A percentile compares a stretch with the other conserved stretches of the same genome.
phyloP scores from a whole-genome alignment of 768 basidiomycete genomes.

The Phaeolepiota aurea region DNA sequence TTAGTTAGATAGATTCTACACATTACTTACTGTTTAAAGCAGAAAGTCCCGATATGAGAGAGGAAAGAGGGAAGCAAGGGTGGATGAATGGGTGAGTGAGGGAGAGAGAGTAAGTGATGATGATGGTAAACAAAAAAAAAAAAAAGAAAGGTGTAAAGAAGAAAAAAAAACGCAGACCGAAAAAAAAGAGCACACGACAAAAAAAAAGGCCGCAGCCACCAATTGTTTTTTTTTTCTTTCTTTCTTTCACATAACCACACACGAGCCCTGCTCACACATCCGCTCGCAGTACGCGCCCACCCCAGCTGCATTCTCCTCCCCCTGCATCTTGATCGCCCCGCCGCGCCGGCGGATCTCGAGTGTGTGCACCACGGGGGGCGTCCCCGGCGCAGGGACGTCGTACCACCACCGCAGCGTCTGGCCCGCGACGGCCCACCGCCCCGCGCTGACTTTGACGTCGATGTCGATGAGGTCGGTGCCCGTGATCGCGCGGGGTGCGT shows the following conservation, averaged over 20 bases:
- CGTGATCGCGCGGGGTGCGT: conserved; percentile 8
- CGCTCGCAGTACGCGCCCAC: conserved; percentile 5
- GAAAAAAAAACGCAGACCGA: not conserved
- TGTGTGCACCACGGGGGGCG: conserved; percentile 23
- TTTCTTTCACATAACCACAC: conserved; percentile 7
- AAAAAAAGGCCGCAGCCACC: no score
- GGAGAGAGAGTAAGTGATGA: not conserved
- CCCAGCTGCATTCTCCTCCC: conserved; percentile 4
- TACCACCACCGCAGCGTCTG: conserved; percentile 51
- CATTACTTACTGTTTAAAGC: no score
- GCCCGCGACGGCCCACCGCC: conserved; percentile 35
- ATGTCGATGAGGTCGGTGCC: conserved; percentile 28
- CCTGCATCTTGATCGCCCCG: conserved; percentile 14
- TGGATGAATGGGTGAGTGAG: no score
- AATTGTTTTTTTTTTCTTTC: no score
- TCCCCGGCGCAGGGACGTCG: conserved; percentile 27
- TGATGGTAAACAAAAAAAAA: not conserved
- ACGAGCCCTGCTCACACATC: conserved; percentile 5
- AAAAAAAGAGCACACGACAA: not conserved
- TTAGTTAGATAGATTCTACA: no score
- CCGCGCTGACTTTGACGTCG: conserved; percentile 34
- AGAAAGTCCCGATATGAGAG: no score
- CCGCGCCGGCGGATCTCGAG: conserved; percentile 21
- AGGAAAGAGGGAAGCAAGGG: no score
- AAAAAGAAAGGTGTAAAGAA: not conserved